A percentile compares a stretch with the other conserved stretches of the same genome.
phyloP scores from a whole-genome alignment of 179 eudicot species.

The Spinacia oleracea region DNA sequence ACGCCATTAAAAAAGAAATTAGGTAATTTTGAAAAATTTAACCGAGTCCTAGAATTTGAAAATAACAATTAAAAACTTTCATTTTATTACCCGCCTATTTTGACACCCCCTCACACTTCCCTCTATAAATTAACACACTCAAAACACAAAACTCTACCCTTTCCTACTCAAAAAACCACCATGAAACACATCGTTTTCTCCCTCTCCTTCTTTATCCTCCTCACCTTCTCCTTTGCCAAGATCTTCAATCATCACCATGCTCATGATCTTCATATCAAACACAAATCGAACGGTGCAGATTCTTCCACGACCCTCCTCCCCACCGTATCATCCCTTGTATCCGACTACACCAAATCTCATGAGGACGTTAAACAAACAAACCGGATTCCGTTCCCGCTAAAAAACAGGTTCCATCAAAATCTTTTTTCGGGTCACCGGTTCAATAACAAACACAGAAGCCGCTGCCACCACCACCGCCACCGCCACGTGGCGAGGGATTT shows the following conservation, averaged over 20 bases:
- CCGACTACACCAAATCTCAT: background rate
- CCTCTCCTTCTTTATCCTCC: constrained; percentile 8
- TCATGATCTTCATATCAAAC: background rate
- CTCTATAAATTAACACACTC: background rate
- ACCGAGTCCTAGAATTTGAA: background rate
- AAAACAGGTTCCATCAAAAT: background rate
- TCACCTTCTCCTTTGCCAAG: background rate
- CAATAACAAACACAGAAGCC: constrained; percentile 23
- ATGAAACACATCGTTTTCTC: constrained; percentile 6
- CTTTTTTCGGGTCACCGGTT: background rate
- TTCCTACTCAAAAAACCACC: background rate
- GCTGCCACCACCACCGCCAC: background rate
- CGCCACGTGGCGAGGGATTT: no score
- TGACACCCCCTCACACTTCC: background rate
- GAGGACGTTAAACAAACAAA: background rate
- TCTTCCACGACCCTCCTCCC: constrained; percentile 23
- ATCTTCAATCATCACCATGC: background rate
- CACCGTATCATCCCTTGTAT: background rate
- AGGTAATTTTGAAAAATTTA: no score
- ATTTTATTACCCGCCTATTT: background rate
- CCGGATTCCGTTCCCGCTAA: background rate
- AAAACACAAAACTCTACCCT: background rate
- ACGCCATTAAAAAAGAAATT: background rate
- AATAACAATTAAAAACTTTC: no score
- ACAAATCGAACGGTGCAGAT: constrained; percentile 14